Base-by-base conservation (phyloP, 768 basidiomycete species). In the Naganishia friedmannii region DNA sequence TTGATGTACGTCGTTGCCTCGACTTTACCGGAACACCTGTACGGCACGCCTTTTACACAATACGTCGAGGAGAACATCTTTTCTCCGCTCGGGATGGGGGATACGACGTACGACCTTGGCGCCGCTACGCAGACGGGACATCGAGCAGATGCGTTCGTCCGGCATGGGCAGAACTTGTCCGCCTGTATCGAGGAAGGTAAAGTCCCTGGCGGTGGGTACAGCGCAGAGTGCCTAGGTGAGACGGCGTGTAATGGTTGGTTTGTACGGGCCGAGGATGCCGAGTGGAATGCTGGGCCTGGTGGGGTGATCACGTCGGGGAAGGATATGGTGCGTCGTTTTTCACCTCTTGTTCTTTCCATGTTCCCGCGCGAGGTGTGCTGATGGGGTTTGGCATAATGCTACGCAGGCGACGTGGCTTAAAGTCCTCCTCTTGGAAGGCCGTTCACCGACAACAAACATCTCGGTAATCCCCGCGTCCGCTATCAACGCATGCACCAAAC, bases 11-110 rank as follows among this genome's bases (percentile, higher is more conserved):
- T 71, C 1, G 53, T 70, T 23, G 39, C 76, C 1, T 71, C 73
- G 5, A 53, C 73, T 31, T 65, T 81, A 8, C 66, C 77, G 19
- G 28, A 70, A 39, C 53, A 39, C 12, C 67, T 77, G 45, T 71
- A 75, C 15, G 70, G 68, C 0, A 51, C 68, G 1, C 26, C 71
- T 0, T 75, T 75, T 31, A 51, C 55, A 7, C 65, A 70, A 1
- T 79, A 71, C 65, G 75, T 77, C 19, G 26, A 74, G 37, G 29
- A 46, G 10, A 57, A 77, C 31, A 73, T 79, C 58, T 69, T 77
- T 48, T 66, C 73, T 26, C 76, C 77, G 17, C 51, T 79, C 0
- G 74, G 73, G 0, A 72, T 81, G 76, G 57, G 9, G 1, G 19
- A 57, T 7, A 73, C 76, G 8, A 70, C 70, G 5, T 78, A 76